Percentiles rank a stretch among this genome's conserved stretches.
phyloP scores from a whole-genome alignment of 164 flowering plant genomes.

The Santalum album region DNA sequence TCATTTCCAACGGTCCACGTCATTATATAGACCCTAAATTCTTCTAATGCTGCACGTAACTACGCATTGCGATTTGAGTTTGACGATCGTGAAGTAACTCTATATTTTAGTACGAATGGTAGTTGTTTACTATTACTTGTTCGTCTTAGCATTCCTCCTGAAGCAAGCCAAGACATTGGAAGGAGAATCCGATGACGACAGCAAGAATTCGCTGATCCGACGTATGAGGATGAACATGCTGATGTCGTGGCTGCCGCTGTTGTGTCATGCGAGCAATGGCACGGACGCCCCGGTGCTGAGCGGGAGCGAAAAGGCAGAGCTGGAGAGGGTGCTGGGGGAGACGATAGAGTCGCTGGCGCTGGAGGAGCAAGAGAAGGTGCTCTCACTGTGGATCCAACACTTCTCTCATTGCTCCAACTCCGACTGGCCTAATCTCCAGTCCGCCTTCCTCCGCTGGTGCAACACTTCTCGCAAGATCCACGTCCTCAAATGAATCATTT shows the following conservation, averaged over 20 bases:
- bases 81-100: too few relatives aligned
- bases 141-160: neutral
- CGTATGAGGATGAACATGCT: neutral
- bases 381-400: neutral
- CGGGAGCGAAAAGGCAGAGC: neutral
- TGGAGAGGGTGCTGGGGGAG: constrained; percentile 1
- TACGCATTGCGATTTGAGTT: too few relatives aligned
- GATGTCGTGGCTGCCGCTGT: constrained; percentile 1
- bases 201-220: neutral
- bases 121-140: too few relatives aligned
- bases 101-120: too few relatives aligned
- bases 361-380: constrained; percentile 5
- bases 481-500: neutral
- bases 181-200: neutral
- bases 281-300: constrained; percentile 3
- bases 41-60: too few relatives aligned
- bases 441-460: neutral
- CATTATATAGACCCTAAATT: too few relatives aligned
- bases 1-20: too few relatives aligned
- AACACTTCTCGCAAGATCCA: neutral
- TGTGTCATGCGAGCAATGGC: constrained; percentile 1
- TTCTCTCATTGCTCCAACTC: neutral
- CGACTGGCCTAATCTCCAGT: neutral
- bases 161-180: neutral
- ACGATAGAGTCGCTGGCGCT: neutral